These are phyloP conservation scores for Candida sanyaensis DNA, from an alignment of 1,139 yeast genomes.

Conservation along the genomic window DNA sequence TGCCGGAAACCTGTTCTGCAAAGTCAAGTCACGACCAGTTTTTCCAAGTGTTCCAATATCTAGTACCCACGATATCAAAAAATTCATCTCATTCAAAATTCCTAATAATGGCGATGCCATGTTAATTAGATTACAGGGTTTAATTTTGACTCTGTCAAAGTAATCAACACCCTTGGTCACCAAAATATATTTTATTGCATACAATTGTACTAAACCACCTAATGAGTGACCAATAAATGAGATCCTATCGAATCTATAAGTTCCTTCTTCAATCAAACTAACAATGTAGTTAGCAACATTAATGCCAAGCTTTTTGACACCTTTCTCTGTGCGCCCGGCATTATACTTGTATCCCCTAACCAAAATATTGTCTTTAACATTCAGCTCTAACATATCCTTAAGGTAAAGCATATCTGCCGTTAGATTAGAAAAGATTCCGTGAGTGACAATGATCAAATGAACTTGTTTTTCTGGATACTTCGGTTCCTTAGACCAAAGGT, in stretches of 20 bases:
- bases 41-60: conserved; percentile 88
- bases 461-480: conserved; percentile 47
- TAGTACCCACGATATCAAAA: conserved; percentile 77
- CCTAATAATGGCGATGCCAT: conserved; percentile 91
- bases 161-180: conserved; percentile 54
- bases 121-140: conserved; percentile 75
- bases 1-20: conserved; percentile 36
- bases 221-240: conserved; percentile 92
- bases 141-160: conserved; percentile 50
- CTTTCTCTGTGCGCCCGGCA: conserved; percentile 87
- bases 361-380: conserved; percentile 62
- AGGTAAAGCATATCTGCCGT: conserved; percentile 87
- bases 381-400: conserved; percentile 73
- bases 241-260: conserved; percentile 50
- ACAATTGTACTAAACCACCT: conserved; percentile 88
- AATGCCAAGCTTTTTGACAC: conserved; percentile 79
- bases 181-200: conserved; percentile 79
- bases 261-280: conserved; percentile 46
- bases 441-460: conserved; percentile 79
- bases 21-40: conserved; percentile 88
- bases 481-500: conserved; percentile 65
- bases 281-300: conserved; percentile 73
- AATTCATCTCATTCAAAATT: conserved; percentile 79
- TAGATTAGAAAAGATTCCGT: conserved; percentile 88
- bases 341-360: conserved; percentile 84